Evolutionary conservation across 2,329 filamentous ascomycete species (phyloP), one percentile per base, ranked within the genome.

Genomic region (Didymella sp.): DNA sequence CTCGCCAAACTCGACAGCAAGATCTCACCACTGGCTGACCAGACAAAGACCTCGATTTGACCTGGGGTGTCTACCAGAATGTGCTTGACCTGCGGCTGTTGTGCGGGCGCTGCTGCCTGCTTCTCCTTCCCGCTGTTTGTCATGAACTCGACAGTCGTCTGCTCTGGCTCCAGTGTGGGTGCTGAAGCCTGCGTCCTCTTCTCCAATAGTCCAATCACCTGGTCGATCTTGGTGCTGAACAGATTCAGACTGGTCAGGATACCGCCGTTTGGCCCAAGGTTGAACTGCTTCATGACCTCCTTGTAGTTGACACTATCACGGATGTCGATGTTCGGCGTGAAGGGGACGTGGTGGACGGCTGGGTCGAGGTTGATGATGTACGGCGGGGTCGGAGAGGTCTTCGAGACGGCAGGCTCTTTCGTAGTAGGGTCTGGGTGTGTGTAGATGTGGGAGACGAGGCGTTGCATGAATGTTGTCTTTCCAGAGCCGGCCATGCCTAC

Each of bases 381-480:
- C 4, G 96, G 95, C 1, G 92, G 88, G n/a, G 65, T 61, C 4
- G 67, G 55, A 0, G 72, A 47, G 2, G 58, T 59, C 48, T 73
- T 72, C 22, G 73, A 69, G 6, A 73, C 69, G 22, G 68, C 57
- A 13, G 73, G 71, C 25, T 67, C 61, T 56, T 60, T 56, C 38
- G 62, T 54, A 4, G 71, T 73, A 1, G 73, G 72, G 17, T 88
- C 85, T 56, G 89, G 86, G 70, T 93, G 85, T 5, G 85, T 85
- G 74, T 98, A 94, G 3, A 99, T 87, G 74, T 99, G 85, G 0
- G 94, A 89, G 76, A 97, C 97, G 71, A 99, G 95, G 71, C 95
- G 88, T 76, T 98, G 94, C 94, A 99, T 98, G 74, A 99, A 99
- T 0, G 96, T 99, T n/a, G 95, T 99, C 82, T 99, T 99, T 71